These are phyloP conservation scores for Tolypocladium tropicale DNA, from an alignment of 2,329 filamentous ascomycete genomes.

Conservation along the genomic window DNA sequence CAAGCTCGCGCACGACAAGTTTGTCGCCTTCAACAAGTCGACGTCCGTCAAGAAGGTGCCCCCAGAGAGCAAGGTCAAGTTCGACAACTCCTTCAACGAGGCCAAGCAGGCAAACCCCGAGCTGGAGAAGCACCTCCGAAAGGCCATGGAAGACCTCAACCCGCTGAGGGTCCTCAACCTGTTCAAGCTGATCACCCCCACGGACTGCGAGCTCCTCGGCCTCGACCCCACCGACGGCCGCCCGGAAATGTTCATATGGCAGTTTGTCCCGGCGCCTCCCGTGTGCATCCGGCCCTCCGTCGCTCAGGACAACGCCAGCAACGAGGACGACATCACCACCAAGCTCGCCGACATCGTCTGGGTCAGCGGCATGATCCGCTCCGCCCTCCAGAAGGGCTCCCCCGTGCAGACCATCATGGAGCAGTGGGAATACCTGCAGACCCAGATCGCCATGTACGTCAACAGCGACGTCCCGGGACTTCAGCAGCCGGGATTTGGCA, in stretches of 20 bases:
- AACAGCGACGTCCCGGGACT: constrained; percentile 93
- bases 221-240: constrained; percentile 78
- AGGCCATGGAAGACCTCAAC: constrained; percentile 90
- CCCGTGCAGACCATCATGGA: constrained; percentile 88
- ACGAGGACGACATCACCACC: constrained; percentile 91
- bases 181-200: constrained; percentile 75
- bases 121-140: constrained; percentile 81
- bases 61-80: constrained; percentile 71
- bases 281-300: constrained; percentile 93
- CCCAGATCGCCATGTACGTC: constrained; percentile 95
- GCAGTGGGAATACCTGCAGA: constrained; percentile 93
- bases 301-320: constrained; percentile 83
- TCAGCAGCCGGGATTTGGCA: constrained; percentile 78
- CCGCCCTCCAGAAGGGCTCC: constrained; percentile 72
- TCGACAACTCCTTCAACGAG: constrained; percentile 75
- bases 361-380: constrained; percentile 77
- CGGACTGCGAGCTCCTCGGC: constrained; percentile 84
- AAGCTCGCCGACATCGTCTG: constrained; percentile 96
- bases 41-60: constrained; percentile 76
- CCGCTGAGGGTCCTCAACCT: constrained; percentile 81
- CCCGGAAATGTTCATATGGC: constrained; percentile 97
- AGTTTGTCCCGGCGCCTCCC: constrained; percentile 86
- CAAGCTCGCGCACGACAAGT: constrained; percentile 92
- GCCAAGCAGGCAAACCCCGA: constrained; percentile 72
- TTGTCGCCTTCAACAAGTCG: constrained; percentile 77